Percentiles rank a stretch among this genome's conserved stretches.
Evolutionary conservation across 2,329 filamentous ascomycete genomes (phyloP).

Genomic region (Cytospora leucostoma): DNA sequence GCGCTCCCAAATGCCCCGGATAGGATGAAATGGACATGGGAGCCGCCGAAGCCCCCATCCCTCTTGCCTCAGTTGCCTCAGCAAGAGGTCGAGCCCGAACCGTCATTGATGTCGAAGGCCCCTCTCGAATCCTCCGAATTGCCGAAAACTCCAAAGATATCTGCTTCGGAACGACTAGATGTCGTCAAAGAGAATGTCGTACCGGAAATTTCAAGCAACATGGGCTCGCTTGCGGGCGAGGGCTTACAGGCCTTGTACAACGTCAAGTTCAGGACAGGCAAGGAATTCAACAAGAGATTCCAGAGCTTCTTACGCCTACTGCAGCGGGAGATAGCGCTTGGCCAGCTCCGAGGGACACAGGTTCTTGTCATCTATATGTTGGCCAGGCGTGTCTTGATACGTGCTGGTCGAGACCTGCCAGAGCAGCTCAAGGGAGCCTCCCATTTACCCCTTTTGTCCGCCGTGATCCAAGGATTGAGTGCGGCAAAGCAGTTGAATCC

Average conservation of each 20-base stretch:
- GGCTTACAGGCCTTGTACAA: slow-evolving; percentile 31
- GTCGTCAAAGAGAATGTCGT: background rate
- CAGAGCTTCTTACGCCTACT: background rate
- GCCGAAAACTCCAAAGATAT: background rate
- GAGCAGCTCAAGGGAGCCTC: background rate
- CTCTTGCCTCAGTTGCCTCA: slow-evolving; percentile 13
- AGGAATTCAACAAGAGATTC: slow-evolving; percentile 5
- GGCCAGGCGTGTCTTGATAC: slow-evolving; percentile 5
- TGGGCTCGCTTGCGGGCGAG: slow-evolving; percentile 14
- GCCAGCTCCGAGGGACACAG: slow-evolving; percentile 13
- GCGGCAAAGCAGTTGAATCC: slow-evolving; percentile 1
- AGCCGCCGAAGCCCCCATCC: slow-evolving; percentile 42
- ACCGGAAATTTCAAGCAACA: background rate
- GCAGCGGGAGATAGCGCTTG: slow-evolving; percentile 5
- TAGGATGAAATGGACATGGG: slow-evolving; percentile 54
- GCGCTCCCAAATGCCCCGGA: slow-evolving; percentile 47
- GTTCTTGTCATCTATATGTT: slow-evolving; percentile 16
- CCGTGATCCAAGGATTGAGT: slow-evolving; percentile 9
- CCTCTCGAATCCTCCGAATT: background rate
- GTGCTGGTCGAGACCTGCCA: slow-evolving; percentile 1
- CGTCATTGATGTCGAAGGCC: background rate
- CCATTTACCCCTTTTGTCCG: slow-evolving; percentile 5
- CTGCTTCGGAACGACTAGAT: background rate
- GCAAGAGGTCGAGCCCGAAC: background rate
- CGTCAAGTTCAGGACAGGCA: background rate